Base-by-base conservation (phyloP, 495 filamentous ascomycete genomes). In the Aspergillus panamensis region DNA sequence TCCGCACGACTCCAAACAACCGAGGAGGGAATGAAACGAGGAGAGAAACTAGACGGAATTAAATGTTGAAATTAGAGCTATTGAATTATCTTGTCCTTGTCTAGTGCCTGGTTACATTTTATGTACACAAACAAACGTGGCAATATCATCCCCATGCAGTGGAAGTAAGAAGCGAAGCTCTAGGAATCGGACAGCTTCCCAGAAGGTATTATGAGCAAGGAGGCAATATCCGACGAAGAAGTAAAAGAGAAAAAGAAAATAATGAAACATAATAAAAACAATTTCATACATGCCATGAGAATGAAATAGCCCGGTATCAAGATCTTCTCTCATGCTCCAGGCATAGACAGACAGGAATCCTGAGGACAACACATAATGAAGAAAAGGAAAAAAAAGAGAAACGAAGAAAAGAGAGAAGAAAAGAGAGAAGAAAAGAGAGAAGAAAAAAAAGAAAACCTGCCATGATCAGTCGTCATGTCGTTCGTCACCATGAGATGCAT, bases 141-240 rank as follows among this genome's bases (percentile, higher is more conserved):
- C 33, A 59, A 59, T 35, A 35, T 35, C 17, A 53, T 51, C 49
- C 49, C 52, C 42, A 33, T 35, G 32, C 30, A 31, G 20, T 20
- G 16, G 19, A 47, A 55, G 42, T 51, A 48, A 59, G 51, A 35
- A 61, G 43, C 58, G 45, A 55, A 53, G 14, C 20, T 55, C 58
- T 47, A 63, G 62, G 64, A 62, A 65, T 66, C 57, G 61, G 57
- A 59, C 60, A 57, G 56, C 60, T 64, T 66, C 53, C 61, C 62
- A 58, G 54, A 62, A 64, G 70, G 70, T 72, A 75, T 72, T 72
- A 73, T 72, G 72, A 68, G 69, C 65, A 71, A 66, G 67, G 71
- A 75, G 57, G 70, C 67, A 73, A 19, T 57, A 65, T 68, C 69
- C 65, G 62, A 60, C 40, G 56, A 61, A 51, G 56, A 61, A 51